Conservation (phyloP, 2,329 filamentous ascomycete genomes). For the Esteya vermicola region DNA sequence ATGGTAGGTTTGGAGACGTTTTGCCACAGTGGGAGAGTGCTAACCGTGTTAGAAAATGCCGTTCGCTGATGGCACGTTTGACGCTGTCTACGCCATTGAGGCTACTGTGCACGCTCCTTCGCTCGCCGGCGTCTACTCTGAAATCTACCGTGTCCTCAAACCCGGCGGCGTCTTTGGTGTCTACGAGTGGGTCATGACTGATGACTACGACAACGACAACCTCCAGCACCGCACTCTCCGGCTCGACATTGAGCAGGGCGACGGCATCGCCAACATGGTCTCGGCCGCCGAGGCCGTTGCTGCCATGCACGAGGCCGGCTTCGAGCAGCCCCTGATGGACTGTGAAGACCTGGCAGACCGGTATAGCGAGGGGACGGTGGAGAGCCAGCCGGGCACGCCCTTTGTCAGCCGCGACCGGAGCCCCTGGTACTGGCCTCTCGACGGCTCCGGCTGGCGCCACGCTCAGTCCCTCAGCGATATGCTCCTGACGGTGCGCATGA, state of each 20-base stretch:
- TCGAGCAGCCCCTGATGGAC: too few relatives aligned
- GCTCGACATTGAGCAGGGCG: slow-evolving; percentile 85
- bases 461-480: too few relatives aligned
- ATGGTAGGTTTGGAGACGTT: slow-evolving; percentile 46
- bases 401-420: too few relatives aligned
- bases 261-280: slow-evolving; percentile 95
- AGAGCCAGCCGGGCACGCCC: too few relatives aligned
- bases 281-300: slow-evolving; percentile 61
- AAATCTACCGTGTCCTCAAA: slow-evolving; percentile 92
- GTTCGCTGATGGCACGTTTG: slow-evolving; percentile 83
- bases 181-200: slow-evolving; percentile 99
- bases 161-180: slow-evolving; percentile 92
- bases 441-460: too few relatives aligned
- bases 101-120: slow-evolving; percentile 89
- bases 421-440: too few relatives aligned
- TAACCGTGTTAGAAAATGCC: slow-evolving; percentile 59
- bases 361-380: too few relatives aligned
- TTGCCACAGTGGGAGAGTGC: not conserved
- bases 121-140: slow-evolving; percentile 80
- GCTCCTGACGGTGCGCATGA: too few relatives aligned
- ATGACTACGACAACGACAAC: slow-evolving; percentile 83
- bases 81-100: slow-evolving; percentile 94
- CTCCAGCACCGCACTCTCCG: slow-evolving; percentile 77
- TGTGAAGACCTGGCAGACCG: too few relatives aligned
- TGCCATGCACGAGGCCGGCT: too few relatives aligned